A percentile compares a stretch with the other conserved stretches of the same genome.
These are phyloP conservation scores for Ganoderma resinaceum DNA, from an alignment of 1,284 basidiomycete genomes.

Conservation along the genomic window DNA sequence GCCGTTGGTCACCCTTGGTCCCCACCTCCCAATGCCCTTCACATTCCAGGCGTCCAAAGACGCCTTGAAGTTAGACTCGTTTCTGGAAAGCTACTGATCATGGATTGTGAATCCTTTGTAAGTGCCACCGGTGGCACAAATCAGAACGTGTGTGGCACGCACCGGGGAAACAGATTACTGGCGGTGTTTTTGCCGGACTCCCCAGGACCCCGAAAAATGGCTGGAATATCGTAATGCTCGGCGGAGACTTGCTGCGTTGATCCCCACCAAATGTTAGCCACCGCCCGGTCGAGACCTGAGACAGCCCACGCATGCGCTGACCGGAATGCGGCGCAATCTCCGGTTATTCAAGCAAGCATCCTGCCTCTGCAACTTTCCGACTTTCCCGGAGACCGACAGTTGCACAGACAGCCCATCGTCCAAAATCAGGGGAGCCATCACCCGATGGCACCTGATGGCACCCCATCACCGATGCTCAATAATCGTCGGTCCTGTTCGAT, in stretches of 20 bases:
- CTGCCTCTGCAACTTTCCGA: constrained; percentile 23
- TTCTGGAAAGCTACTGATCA: not conserved
- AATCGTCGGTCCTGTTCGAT: not conserved
- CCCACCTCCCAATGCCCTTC: not conserved
- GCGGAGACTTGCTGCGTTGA: not conserved
- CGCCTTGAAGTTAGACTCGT: not conserved
- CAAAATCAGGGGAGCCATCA: constrained; percentile 8
- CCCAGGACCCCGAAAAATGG: not conserved
- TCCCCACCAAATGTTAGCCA: not conserved
- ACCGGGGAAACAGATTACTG: not conserved
- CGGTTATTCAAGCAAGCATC: constrained; percentile 19
- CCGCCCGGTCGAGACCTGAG: not conserved
- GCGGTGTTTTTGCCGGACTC: not conserved
- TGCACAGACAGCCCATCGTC: constrained; percentile 22
- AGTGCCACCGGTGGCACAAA: constrained; percentile 12
- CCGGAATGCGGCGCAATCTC: constrained; percentile 19
- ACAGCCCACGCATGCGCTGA: not conserved
- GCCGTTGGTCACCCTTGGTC: not conserved
- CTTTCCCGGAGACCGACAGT: constrained; percentile 15
- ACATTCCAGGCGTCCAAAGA: not conserved
- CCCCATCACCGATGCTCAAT: not conserved
- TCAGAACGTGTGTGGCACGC: constrained; percentile 20
- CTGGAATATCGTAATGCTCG: not conserved
- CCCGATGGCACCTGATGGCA: not conserved
- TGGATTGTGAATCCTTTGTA: not conserved